Percentiles rank a stretch among this genome's conserved stretches.
Evolutionary conservation across 2,329 filamentous ascomycete genomes (phyloP).

Genomic region (Aspergillus costaricaensis): DNA sequence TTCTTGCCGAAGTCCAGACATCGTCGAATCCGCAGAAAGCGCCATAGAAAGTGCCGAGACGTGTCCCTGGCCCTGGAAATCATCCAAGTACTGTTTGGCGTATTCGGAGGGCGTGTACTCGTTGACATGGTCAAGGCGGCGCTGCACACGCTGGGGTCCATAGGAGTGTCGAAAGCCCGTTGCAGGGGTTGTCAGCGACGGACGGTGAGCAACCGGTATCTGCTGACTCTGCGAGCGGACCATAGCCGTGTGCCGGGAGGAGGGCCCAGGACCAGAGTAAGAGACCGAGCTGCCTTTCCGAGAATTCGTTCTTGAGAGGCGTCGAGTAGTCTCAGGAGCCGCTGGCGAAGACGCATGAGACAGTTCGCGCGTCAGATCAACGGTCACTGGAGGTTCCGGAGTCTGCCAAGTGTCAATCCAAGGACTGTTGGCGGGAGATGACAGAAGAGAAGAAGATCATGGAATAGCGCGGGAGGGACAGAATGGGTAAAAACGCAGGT

Average conservation of each 20-base stretch:
- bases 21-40: slow-evolving; percentile 27
- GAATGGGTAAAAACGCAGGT: slow-evolving; percentile 27
- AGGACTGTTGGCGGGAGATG: slow-evolving; percentile 31
- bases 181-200: slow-evolving; percentile 24
- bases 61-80: slow-evolving; percentile 25
- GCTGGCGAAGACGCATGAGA: slow-evolving; percentile 35
- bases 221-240: slow-evolving; percentile 44
- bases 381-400: slow-evolving; percentile 38
- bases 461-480: slow-evolving; percentile 26
- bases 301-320: slow-evolving; percentile 30
- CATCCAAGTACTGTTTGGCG: slow-evolving; percentile 39
- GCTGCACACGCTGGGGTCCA: slow-evolving; percentile 31
- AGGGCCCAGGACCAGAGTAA: slow-evolving; percentile 28
- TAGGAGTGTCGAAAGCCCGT: slow-evolving; percentile 36
- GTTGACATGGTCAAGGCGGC: slow-evolving; percentile 40
- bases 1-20: slow-evolving; percentile 25
- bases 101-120: slow-evolving; percentile 48
- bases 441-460: slow-evolving; percentile 20
- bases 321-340: slow-evolving; percentile 25
- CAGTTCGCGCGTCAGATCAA: slow-evolving; percentile 34
- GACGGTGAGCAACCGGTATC: slow-evolving; percentile 35
- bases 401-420: slow-evolving; percentile 48
- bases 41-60: slow-evolving; percentile 29
- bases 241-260: slow-evolving; percentile 38
- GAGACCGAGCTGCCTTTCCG: slow-evolving; percentile 28